Evolutionary conservation across 2,329 filamentous ascomycete genomes (phyloP).

Genomic region (Lasiodiplodia theobromae): DNA sequence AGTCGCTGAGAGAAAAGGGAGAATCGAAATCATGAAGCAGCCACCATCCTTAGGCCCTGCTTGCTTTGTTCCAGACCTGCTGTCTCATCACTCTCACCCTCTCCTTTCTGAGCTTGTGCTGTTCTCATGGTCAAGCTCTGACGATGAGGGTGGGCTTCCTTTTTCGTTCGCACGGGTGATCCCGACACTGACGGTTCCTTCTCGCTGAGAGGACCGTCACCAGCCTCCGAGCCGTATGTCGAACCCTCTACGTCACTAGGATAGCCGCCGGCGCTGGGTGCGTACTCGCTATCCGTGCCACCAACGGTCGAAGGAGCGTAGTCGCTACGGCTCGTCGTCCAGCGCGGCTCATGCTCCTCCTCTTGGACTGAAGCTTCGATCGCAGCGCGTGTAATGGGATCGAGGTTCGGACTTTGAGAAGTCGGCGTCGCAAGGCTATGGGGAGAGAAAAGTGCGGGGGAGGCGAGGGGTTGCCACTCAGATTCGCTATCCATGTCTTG

Average conservation of each 20-base stretch:
- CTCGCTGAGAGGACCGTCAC: constrained; percentile 4
- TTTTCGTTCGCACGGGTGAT: constrained; percentile 6
- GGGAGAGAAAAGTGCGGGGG: constrained; percentile 10
- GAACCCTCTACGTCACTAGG: constrained; percentile 23
- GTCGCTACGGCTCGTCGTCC: constrained; percentile 27
- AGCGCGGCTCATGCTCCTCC: constrained; percentile 26
- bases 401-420: constrained; percentile 8
- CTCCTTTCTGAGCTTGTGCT: constrained; percentile 14
- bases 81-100: constrained; percentile 9
- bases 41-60: constrained; percentile 21
- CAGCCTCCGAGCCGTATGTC: not conserved
- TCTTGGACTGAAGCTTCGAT: constrained; percentile 25
- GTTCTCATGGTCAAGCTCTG: constrained; percentile 28
- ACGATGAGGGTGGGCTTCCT: constrained; percentile 8
- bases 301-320: constrained; percentile 28
- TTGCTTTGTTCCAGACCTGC: constrained; percentile 12
- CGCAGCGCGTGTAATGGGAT: constrained; percentile 19
- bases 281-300: constrained; percentile 27
- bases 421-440: constrained; percentile 18
- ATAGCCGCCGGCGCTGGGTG: constrained; percentile 19
- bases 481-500: constrained; percentile 19
- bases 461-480: constrained; percentile 13
- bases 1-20: not conserved
- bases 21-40: constrained; percentile 13
- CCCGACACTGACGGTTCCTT: not conserved